Conservation (phyloP, 805 yeast genomes). For the Isabelozyma gotoi region DNA sequence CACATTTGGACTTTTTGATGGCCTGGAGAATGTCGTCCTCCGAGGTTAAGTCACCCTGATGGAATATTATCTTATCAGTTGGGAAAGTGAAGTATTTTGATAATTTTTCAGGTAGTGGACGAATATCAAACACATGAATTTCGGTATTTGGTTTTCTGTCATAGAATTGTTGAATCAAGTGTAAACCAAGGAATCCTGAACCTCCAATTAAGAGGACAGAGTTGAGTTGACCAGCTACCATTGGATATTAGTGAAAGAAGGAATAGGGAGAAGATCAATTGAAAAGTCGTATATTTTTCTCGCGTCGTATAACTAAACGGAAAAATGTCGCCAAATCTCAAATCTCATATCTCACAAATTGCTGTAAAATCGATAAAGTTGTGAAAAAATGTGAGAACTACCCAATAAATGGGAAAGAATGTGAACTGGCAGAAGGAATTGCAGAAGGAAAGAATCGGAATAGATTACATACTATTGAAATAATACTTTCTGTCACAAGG, state of each 20-base stretch:
- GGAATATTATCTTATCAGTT: slow-evolving; percentile 53
- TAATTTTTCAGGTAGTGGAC: slow-evolving; percentile 75
- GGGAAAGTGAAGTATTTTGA: slow-evolving; percentile 77
- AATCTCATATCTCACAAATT: too few relatives aligned
- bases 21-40: slow-evolving; percentile 66
- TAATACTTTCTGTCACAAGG: too few relatives aligned
- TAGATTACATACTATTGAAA: too few relatives aligned
- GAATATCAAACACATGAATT: slow-evolving; percentile 86
- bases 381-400: not conserved
- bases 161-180: slow-evolving; percentile 82
- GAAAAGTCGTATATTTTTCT: not conserved
- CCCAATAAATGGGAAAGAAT: too few relatives aligned
- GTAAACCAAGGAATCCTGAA: slow-evolving; percentile 91
- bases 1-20: slow-evolving; percentile 56
- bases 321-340: not conserved
- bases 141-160: slow-evolving; percentile 61
- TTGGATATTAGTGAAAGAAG: not conserved
- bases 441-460: too few relatives aligned
- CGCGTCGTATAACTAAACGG: not conserved
- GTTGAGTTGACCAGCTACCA: slow-evolving; percentile 20
- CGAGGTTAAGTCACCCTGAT: slow-evolving; percentile 83
- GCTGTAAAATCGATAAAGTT: not conserved
- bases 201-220: slow-evolving; percentile 92
- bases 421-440: not conserved
- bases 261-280: not conserved